Evolutionary conservation across 1,284 basidiomycete species (phyloP), one percentile per base, ranked within the genome.

Genomic region (Athelia psychrophila): DNA sequence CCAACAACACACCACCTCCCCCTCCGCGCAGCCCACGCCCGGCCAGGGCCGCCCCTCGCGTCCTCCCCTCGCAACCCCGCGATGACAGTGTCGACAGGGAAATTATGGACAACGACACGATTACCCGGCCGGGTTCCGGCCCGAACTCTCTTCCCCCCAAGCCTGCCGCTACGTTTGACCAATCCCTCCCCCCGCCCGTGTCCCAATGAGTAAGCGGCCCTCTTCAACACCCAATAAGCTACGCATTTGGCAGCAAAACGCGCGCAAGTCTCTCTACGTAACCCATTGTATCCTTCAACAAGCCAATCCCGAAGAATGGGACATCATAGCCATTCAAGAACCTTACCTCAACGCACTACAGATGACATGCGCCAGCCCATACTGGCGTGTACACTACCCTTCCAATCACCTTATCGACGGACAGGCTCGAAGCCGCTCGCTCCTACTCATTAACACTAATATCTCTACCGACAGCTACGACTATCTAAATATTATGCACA

Each of bases 251-350:
- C 66, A 69, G 47, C 62, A 64, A n/a, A 71, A 72, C 46, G 24
- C 64, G 12, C 67, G 66, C 52, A 65, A 63, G 20, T 69, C 69
- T 0, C 44, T 27, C 0, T 47, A 44, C 2, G 58, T 61, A 0
- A 63, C 64, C 9, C 48, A 40, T 0, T 60, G 61, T 2, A 25
- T 69, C 0, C 48, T 70, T 0, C 50, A 65, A 22, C 27, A 27
- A 0, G 27, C 47, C 0, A 19, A 36, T 1, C 50, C 54, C 0
- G 12, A 50, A 8, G 48, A 64, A 27, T 70, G 54, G 45, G 63
- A 73, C 48, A 56, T 73, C 1, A 23, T 67, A 0, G 53, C 65
- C 0, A 32, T 74, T 0, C 69, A 73, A 51, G 73, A 75, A 60
- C 72, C 71, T 0, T 65, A 64, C 24, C 58, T 69, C 2, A 58